phyloP scores from a whole-genome alignment of 106 monocot species.

The Amphibolis antarctica region DNA sequence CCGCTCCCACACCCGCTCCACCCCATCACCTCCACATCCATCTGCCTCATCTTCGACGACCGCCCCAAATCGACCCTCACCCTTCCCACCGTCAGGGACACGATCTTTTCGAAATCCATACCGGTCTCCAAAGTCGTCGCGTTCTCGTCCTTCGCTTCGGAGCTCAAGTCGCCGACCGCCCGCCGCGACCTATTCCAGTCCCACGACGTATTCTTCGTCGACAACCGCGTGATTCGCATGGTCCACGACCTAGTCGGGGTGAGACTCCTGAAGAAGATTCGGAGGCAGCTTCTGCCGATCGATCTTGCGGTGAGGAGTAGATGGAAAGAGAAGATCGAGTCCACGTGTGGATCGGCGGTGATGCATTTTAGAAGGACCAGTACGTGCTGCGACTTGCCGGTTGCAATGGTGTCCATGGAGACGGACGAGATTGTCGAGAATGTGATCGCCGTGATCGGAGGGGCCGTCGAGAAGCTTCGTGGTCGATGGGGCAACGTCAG shows the following conservation, averaged over 20 bases:
- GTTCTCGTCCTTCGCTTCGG: neutral
- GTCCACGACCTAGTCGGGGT: neutral
- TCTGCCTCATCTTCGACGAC: slow-evolving; percentile 6
- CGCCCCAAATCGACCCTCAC: neutral
- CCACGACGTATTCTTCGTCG: neutral
- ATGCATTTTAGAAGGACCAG: neutral
- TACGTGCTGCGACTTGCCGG: neutral
- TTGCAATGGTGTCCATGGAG: neutral
- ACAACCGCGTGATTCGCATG: neutral
- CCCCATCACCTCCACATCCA: neutral
- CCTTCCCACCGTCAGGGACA: neutral
- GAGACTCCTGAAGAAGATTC: slow-evolving; percentile 4
- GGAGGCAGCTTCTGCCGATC: neutral
- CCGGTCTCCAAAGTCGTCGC: neutral
- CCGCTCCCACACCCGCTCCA: slow-evolving; percentile 29
- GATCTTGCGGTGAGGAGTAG: neutral
- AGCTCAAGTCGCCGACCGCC: neutral
- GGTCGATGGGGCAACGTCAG: slow-evolving; percentile 1
- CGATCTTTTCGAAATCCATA: neutral
- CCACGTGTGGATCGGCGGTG: neutral
- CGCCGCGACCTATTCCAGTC: slow-evolving; percentile 1
- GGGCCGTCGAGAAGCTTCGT: neutral
- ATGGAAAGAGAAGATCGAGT: slow-evolving; percentile 9
- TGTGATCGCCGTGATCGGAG: neutral
- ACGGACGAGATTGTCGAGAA: slow-evolving; percentile 4